These are phyloP conservation scores for Trichoderma oligosporum DNA, from an alignment of 2,329 filamentous ascomycete genomes.

Conservation along the genomic window DNA sequence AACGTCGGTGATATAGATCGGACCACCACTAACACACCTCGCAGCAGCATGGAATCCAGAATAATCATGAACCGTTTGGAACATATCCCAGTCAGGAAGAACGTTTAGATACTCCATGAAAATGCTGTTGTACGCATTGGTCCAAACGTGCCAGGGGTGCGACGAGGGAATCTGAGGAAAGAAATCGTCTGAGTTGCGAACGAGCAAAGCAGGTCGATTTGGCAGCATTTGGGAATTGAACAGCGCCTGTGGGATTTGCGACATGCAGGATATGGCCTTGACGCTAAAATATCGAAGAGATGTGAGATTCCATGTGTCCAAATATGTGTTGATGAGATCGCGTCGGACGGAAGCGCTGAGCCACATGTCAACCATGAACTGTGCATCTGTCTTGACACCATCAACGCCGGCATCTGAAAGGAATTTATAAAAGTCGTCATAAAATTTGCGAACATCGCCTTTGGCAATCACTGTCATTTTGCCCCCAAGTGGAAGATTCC, in stretches of 20 bases:
- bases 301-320: slow-evolving; percentile 80
- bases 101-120: slow-evolving; percentile 82
- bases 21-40: slow-evolving; percentile 83
- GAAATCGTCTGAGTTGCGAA: slow-evolving; percentile 89
- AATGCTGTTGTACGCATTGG: slow-evolving; percentile 84
- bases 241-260: slow-evolving; percentile 77
- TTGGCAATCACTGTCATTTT: slow-evolving; percentile 70
- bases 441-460: slow-evolving; percentile 72
- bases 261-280: slow-evolving; percentile 90
- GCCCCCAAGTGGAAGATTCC: slow-evolving; percentile 52
- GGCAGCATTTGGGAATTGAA: slow-evolving; percentile 78
- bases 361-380: slow-evolving; percentile 82
- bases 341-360: slow-evolving; percentile 65
- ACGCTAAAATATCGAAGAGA: slow-evolving; percentile 73
- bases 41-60: slow-evolving; percentile 85
- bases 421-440: slow-evolving; percentile 88
- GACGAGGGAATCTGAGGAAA: slow-evolving; percentile 77
- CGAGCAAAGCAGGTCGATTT: slow-evolving; percentile 68
- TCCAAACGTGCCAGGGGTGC: slow-evolving; percentile 93
- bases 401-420: slow-evolving; percentile 71
- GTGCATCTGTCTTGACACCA: slow-evolving; percentile 87
- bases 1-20: slow-evolving; percentile 89
- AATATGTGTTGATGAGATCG: slow-evolving; percentile 68
- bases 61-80: slow-evolving; percentile 62
- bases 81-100: slow-evolving; percentile 78